These are phyloP conservation scores for Neospermospora avenae DNA, from an alignment of 2,329 filamentous ascomycete species.

Conservation along the genomic window DNA sequence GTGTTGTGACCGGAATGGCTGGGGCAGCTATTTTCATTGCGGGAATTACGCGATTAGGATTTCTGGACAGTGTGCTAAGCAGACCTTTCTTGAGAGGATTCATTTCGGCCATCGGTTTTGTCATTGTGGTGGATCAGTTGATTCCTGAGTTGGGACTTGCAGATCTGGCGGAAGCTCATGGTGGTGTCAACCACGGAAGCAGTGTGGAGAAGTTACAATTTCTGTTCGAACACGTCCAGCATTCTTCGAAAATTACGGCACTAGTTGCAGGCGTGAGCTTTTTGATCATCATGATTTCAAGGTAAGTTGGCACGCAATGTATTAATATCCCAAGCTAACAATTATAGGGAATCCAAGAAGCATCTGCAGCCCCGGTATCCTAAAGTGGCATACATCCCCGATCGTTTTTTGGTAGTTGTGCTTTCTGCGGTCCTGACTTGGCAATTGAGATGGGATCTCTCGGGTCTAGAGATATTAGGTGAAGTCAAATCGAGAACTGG, in stretches of 20 bases:
- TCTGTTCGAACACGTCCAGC: conserved; percentile 61
- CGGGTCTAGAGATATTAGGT: conserved; percentile 81
- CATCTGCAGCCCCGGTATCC: conserved; percentile 76
- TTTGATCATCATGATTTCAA: conserved; percentile 82
- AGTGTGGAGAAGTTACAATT: conserved; percentile 84
- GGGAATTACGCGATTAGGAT: conserved; percentile 81
- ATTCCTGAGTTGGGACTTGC: conserved; percentile 84
- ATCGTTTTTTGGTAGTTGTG: conserved; percentile 86
- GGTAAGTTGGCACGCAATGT: conserved; percentile 47
- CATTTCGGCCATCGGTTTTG: conserved; percentile 94
- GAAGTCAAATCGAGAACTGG: conserved; percentile 71
- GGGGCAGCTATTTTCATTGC: conserved; percentile 86
- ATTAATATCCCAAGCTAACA: conserved; percentile 13
- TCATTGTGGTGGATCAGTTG: conserved; percentile 92
- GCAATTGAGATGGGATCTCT: conserved; percentile 70
- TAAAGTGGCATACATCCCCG: conserved; percentile 81
- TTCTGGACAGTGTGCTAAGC: conserved; percentile 90
- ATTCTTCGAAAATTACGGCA: conserved; percentile 72
- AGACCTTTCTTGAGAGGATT: conserved; percentile 91
- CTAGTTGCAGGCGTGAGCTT: conserved; percentile 78
- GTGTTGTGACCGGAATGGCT: conserved; percentile 82
- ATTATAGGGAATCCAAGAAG: conserved; percentile 71
- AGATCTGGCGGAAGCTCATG: conserved; percentile 56
- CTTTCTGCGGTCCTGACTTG: conserved; percentile 78
- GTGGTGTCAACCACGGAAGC: conserved; percentile 75